A percentile compares a stretch with the other conserved stretches of the same genome.
Conservation (phyloP, 2,329 filamentous ascomycete genomes). For the Fusarium subglutinans region DNA sequence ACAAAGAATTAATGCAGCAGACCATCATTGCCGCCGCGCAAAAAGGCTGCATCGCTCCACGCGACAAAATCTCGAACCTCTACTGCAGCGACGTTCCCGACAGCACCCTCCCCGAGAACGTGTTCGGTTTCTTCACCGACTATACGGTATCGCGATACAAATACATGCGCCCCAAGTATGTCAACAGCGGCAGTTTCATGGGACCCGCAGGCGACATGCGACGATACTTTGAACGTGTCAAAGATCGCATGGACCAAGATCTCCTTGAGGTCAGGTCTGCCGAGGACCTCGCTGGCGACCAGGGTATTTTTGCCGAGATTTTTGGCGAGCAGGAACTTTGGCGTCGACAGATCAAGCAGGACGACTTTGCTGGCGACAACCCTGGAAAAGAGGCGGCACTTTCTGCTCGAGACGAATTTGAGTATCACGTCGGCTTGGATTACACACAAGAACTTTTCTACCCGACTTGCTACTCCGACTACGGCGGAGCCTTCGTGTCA, state of each 20-base stretch:
- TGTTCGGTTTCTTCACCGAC: conserved; percentile 40
- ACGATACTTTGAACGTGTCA: conserved; percentile 38
- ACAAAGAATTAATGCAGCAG: conserved; percentile 32
- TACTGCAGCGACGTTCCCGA: conserved; percentile 39
- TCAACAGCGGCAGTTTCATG: conserved; percentile 46
- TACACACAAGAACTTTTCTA: conserved; percentile 45
- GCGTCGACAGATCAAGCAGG: conserved; percentile 25
- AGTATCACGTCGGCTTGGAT: conserved; percentile 44
- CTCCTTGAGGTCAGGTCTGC: conserved; percentile 17
- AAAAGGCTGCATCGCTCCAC: conserved; percentile 38
- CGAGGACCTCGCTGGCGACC: conserved; percentile 41
- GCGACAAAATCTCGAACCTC: conserved; percentile 37
- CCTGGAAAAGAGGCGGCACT: conserved; percentile 20
- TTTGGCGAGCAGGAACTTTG: conserved; percentile 44
- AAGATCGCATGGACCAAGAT: conserved; percentile 40
- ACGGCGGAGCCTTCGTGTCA: conserved; percentile 39
- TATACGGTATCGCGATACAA: conserved; percentile 23
- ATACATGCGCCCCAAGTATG: conserved; percentile 41
- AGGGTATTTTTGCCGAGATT: conserved; percentile 46
- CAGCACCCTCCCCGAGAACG: conserved; percentile 33
- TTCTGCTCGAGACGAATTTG: conserved; percentile 28
- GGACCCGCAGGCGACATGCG: conserved; percentile 43
- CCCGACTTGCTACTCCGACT: conserved; percentile 43
- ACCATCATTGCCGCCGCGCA: conserved; percentile 40
- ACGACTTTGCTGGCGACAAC: conserved; percentile 22